phyloP scores from a whole-genome alignment of 208 protist genomes.

The Trypanosomatidae sp. region DNA sequence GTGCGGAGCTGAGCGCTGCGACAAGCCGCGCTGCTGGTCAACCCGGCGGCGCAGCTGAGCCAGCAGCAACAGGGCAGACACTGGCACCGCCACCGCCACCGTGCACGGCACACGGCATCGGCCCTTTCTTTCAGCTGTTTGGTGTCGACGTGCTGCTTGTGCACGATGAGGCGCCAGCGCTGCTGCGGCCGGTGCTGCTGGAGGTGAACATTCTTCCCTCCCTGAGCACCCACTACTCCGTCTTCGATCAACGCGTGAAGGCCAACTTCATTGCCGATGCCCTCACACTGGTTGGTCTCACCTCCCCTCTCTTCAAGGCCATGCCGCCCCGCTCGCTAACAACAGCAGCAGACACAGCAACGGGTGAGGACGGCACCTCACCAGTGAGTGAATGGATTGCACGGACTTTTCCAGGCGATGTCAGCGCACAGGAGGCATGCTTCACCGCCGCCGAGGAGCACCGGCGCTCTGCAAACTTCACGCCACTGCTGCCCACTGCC shows the following conservation, averaged over 20 bases:
- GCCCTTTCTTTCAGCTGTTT: slow-evolving; percentile 82
- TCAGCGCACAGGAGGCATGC: slow-evolving; percentile 37
- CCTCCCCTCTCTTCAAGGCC: too few relatives aligned
- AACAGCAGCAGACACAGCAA: neutral
- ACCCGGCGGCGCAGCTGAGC: neutral
- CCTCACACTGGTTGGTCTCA: slow-evolving; percentile 78
- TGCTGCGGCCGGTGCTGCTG: slow-evolving; percentile 57
- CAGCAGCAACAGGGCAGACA: neutral
- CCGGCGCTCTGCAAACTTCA: slow-evolving; percentile 34
- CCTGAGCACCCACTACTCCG: slow-evolving; percentile 77
- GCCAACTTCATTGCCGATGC: slow-evolving; percentile 74
- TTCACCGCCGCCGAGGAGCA: slow-evolving; percentile 54
- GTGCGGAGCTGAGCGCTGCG: slow-evolving; percentile 30
- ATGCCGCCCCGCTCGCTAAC: slow-evolving; percentile 27
- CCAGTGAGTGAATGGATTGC: neutral
- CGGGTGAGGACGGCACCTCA: neutral
- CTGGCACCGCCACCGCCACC: neutral
- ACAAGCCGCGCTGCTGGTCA: too few relatives aligned
- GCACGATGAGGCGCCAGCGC: neutral
- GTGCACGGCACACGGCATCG: slow-evolving; percentile 22
- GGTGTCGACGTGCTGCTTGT: slow-evolving; percentile 83
- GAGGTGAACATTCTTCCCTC: slow-evolving; percentile 91
- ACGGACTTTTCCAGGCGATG: slow-evolving; percentile 22
- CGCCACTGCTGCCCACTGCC: slow-evolving; percentile 40
- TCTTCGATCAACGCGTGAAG: slow-evolving; percentile 84